Evolutionary conservation across 2,329 filamentous ascomycete species (phyloP), one percentile per base, ranked within the genome.

Genomic region (Blastomyces percursus): DNA sequence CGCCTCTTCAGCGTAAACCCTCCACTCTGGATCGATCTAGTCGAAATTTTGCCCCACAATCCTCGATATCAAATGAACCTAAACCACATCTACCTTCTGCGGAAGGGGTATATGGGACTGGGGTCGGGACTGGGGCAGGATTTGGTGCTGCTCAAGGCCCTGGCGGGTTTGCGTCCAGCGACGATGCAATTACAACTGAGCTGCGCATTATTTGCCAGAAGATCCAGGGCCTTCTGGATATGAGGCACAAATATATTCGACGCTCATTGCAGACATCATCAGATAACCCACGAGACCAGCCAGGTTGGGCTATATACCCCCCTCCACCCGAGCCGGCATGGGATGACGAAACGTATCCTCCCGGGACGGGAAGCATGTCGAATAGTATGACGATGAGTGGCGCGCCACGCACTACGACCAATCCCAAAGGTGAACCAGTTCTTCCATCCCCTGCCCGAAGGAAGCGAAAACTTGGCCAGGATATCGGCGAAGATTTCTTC

Each of bases 401-500:
- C 3, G 57, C 63, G 14, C 44, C 65, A 66, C 64, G 55, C 51
- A 42, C 66, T 54, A 40, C 59, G n/a, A 67, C 21, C 56, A 73
- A 32, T 59, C 75, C 56, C 67, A 76, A 61, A 56, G 65, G 12
- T 73, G 73, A 61, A 66, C 70, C 8, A 65, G 65, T 61, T 56
- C 65, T 74, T 71, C 72, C 76, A 2, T 83, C 81, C 64, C 73
- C 78, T 57, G 77, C 79, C 32, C 76, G 79, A 9, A 87, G 84
- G 70, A 86, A 77, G 67, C 84, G 93, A 68, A 97, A 96, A 74
- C 89, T 90, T 68, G 93, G 93, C 2, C 84, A 93, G 68, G 85
- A 96, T 71, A 91, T 97, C 69, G 94, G 94, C 12, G 90, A 92
- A 71, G 93, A 97, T 73, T 99, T 99, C 71, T 82, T 90, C 64